Evolutionary conservation across 805 yeast genomes (phyloP).

Genomic region (Limtongia smithiae): DNA sequence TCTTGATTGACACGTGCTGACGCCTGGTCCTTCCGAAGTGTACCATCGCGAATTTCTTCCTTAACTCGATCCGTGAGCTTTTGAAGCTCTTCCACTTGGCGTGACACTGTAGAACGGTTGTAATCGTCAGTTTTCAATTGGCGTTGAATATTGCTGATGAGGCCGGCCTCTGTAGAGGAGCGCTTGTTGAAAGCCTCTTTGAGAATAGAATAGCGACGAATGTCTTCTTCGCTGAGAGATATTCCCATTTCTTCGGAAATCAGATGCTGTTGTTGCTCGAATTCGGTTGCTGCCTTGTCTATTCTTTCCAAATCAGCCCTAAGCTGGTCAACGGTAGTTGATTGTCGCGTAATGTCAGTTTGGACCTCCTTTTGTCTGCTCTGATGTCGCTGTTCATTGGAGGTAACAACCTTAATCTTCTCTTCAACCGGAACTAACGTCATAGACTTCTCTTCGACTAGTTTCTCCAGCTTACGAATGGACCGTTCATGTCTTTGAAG

Average conservation of each 20-base stretch:
- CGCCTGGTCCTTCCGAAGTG: slow-evolving; percentile 40
- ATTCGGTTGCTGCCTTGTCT: slow-evolving; percentile 41
- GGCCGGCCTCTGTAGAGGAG: slow-evolving; percentile 31
- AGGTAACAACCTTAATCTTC: slow-evolving; percentile 47
- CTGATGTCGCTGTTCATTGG: slow-evolving; percentile 43
- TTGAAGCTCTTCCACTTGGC: slow-evolving; percentile 23
- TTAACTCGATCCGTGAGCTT: slow-evolving; percentile 20
- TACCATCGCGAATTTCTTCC: slow-evolving; percentile 40
- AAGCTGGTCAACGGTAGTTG: slow-evolving; percentile 42
- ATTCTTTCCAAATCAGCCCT: slow-evolving; percentile 49
- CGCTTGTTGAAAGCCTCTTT: slow-evolving; percentile 47
- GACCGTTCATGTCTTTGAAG: slow-evolving; percentile 38
- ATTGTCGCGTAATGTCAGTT: slow-evolving; percentile 54
- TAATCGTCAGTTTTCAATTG: slow-evolving; percentile 32
- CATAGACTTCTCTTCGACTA: slow-evolving; percentile 43
- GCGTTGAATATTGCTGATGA: slow-evolving; percentile 28
- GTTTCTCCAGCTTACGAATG: slow-evolving; percentile 39
- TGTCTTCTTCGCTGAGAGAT: slow-evolving; percentile 49
- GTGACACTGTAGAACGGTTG: slow-evolving; percentile 21
- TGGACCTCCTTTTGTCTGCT: slow-evolving; percentile 50
- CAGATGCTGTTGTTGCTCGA: slow-evolving; percentile 39
- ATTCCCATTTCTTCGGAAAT: slow-evolving; percentile 38
- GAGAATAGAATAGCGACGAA: slow-evolving; percentile 55
- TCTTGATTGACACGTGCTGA: slow-evolving; percentile 29
- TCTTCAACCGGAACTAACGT: slow-evolving; percentile 62